Base-by-base conservation (phyloP, 441 rosid species). In the Aquilaria agallochum region DNA sequence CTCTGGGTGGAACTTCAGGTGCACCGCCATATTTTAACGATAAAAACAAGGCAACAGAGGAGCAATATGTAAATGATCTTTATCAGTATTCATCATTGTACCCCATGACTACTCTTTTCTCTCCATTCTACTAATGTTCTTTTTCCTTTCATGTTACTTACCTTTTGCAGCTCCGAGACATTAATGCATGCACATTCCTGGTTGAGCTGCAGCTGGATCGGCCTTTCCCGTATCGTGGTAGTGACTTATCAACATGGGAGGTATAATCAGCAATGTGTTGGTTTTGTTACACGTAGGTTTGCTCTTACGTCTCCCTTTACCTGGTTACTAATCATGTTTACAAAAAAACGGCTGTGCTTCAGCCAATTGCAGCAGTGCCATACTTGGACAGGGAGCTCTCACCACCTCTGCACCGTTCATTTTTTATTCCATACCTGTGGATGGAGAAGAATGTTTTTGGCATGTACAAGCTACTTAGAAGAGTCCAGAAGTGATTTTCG, bases 311-410 rank as follows among this genome's bases (percentile, higher is more conserved):
- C 9, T 40, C 3, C 2, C 36, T 52, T 11, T 31, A 1, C 12
- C 31, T 31, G 42, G 42, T 3, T 7, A 36, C 42, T 36, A 34
- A 34, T 34, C 32, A n/a, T 48, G 44, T 36, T 56, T 52, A 58
- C 51, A 60, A 45, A n/a, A 59, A 53, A 56, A 15, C 9, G 12
- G 20, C 11, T 56, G 33, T 40, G 27, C 20, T 75, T 48, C 89
- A 94, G 99, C 66, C 89, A 0, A 76, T 87, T 36, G 94, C 94
- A 34, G 99, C 89, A 36, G 62, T 83, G 60, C 97, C 89, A 9
- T 91, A 84, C 66, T 78, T 94, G 70, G 97, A 94, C 80, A 79
- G 96, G 78, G 91, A 86, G 85, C 84, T 87, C 56, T 94, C 97
- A 3, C 97, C 94, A 42, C 82, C 99, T 10, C 59, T 76, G 67